Evolutionary conservation across 164 flowering plant genomes (phyloP).

Genomic region (Cinnamomum chago): DNA sequence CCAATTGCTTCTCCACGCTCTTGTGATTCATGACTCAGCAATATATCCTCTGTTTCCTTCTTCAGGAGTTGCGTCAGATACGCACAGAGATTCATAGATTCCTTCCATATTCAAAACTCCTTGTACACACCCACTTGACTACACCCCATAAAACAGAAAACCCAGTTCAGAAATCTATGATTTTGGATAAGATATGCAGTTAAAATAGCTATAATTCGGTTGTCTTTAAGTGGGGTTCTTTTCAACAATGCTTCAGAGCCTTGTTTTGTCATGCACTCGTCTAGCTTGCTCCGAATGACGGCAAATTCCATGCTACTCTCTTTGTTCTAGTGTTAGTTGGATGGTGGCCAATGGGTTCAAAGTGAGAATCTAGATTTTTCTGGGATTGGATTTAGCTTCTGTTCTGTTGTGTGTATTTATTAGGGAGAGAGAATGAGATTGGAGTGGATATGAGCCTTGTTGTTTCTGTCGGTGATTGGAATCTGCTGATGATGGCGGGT

Average conservation of each 20-base stretch:
- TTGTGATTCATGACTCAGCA: not conserved
- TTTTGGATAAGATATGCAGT: not conserved
- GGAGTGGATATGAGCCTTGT: conserved; percentile 10
- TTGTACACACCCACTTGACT: not conserved
- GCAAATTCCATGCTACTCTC: conserved; percentile 15
- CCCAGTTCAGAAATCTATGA: not conserved
- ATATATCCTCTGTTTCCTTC: not conserved
- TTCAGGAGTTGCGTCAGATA: not conserved
- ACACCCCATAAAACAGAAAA: not conserved
- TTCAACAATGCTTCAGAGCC: not conserved
- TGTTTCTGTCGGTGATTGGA: conserved; percentile 5
- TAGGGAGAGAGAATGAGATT: conserved; percentile 7
- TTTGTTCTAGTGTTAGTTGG: conserved; percentile 16
- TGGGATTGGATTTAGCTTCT: not conserved
- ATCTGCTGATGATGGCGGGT: conserved; percentile 11
- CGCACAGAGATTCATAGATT: not conserved
- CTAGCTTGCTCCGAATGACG: conserved; percentile 26
- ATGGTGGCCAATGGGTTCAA: not conserved
- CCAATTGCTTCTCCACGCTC: not conserved
- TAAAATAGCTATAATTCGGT: not conserved
- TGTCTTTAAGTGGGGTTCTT: not conserved
- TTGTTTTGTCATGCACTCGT: conserved; percentile 8
- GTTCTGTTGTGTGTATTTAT: conserved; percentile 1
- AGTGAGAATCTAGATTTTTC: not conserved
- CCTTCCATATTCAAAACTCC: not conserved